Evolutionary conservation across 306 rosid species (phyloP), one percentile per base, ranked within the genome.

Genomic region (Canavalia ensiformis): DNA sequence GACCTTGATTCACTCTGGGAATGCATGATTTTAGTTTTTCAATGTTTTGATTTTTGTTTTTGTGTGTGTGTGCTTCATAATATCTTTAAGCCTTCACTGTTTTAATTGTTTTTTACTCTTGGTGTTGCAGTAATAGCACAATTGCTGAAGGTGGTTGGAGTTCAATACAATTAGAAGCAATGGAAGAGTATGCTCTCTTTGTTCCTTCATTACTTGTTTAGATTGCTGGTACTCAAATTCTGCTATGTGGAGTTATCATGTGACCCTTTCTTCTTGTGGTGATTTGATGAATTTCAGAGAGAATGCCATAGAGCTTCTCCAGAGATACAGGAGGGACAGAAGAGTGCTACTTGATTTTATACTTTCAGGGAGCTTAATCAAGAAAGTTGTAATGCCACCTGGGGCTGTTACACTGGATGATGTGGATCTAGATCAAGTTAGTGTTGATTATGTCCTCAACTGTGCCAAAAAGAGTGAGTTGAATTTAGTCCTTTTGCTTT

Each of bases 371-470:
- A 93, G 97, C 78, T 86, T 95, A 75, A 88, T 95, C 76, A 91
- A 95, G 97, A 95, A 93, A 85, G 99, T 95, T 80, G 87, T 88
- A 47, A 95, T 95, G 98, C 99, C 99, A 74, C 99, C 98, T 9
- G 99, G 99, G 11, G 97, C 99, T 0, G 98, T 93, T 79, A 89
- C 98, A 0, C 93, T 95, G 6, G 99, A 95, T 80, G 99, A 95
- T 56, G 97, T 95, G 81, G 98, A 95, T 95, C 89, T 95, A 10
- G 98, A 95, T 83, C 99, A 95, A 95, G 94, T 95, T 74, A 95
- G 99, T 73, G 94, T 95, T 80, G 97, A 95, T 89, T 89, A 87
- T 88, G 97, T 92, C 62, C 92, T 95, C 83, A 89, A 85, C 71
- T 95, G 99, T 88, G 94, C 97, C 8, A 93, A 80, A 85, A 92